Evolutionary conservation across 139 green algal species (phyloP).

Genomic region (Tetradesmus lagerheimii): DNA sequence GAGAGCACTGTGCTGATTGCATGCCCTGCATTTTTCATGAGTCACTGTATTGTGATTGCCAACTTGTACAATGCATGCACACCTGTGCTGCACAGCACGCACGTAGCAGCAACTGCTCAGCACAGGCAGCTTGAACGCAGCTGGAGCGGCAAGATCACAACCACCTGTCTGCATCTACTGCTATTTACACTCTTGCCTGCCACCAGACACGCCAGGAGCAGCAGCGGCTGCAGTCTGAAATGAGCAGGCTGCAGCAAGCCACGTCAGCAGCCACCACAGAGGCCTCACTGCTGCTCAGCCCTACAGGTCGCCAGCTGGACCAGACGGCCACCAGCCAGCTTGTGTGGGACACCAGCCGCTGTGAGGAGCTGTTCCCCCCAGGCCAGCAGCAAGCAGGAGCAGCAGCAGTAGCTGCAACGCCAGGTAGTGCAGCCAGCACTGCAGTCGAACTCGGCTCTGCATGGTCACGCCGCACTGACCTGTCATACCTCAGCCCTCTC

Average conservation of each 20-base stretch:
- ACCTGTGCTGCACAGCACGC: too few species aligned
- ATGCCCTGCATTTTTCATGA: background rate
- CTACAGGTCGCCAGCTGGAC: conserved; percentile 7
- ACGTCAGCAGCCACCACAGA: background rate
- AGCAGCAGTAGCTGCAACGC: background rate
- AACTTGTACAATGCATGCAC: background rate
- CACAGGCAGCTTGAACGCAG: background rate
- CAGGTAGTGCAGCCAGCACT: background rate
- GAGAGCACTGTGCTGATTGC: background rate
- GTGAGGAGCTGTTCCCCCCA: background rate
- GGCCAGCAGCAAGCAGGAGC: background rate
- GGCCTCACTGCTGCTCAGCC: conserved; percentile 11
- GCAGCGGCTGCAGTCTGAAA: background rate
- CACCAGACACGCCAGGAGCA: conserved; percentile 3
- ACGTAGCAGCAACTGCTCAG: background rate
- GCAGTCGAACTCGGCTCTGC: background rate
- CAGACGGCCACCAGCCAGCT: conserved; percentile 30
- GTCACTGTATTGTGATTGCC: background rate
- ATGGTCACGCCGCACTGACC: background rate
- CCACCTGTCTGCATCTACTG: background rate
- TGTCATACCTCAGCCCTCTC: conserved; percentile 32
- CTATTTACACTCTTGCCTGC: background rate
- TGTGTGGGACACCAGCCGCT: background rate
- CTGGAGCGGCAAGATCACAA: too few species aligned
- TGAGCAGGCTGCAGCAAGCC: background rate